Percentiles rank a stretch among this genome's conserved stretches.
phyloP scores from a whole-genome alignment of 129 eudicot species.

The Flaveria ramosissima region DNA sequence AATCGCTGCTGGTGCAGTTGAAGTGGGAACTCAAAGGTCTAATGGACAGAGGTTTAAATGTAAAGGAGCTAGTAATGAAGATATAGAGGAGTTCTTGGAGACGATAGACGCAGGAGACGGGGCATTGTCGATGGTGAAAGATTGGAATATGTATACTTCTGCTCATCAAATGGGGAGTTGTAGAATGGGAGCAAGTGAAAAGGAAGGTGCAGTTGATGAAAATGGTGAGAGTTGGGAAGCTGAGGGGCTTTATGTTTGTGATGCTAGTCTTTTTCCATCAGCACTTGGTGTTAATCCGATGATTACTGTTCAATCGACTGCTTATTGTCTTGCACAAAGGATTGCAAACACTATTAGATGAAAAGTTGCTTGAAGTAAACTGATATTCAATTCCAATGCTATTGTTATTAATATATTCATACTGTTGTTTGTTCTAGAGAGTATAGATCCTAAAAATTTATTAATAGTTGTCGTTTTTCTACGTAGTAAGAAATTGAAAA shows the following conservation, averaged over 20 bases:
- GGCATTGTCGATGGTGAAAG: constrained; percentile 50
- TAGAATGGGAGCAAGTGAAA: constrained; percentile 63
- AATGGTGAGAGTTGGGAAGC: constrained; percentile 97
- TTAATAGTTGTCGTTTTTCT: no score
- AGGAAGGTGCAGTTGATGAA: constrained; percentile 79
- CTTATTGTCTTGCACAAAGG: constrained; percentile 66
- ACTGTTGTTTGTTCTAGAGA: no score
- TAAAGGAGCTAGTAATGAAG: constrained; percentile 48
- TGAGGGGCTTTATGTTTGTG: constrained; percentile 78
- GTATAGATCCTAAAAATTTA: no score
- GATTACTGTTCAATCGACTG: constrained; percentile 88
- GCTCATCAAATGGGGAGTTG: constrained; percentile 99
- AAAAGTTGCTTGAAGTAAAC: neutral
- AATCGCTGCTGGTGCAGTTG: constrained; percentile 85
- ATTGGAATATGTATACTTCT: constrained; percentile 66
- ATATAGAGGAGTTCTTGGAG: constrained; percentile 62
- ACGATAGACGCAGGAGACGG: constrained; percentile 56
- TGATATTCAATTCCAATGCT: no score
- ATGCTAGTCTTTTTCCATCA: constrained; percentile 73
- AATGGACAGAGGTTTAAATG: constrained; percentile 66
- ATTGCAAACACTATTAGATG: constrained; percentile 39
- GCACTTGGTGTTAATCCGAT: constrained; percentile 95
- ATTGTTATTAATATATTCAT: no score
- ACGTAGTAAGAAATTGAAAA: no score
- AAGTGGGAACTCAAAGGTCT: constrained; percentile 80